These are phyloP conservation scores for Marasmius oreades DNA, from an alignment of 1,284 basidiomycete genomes.

Conservation along the genomic window DNA sequence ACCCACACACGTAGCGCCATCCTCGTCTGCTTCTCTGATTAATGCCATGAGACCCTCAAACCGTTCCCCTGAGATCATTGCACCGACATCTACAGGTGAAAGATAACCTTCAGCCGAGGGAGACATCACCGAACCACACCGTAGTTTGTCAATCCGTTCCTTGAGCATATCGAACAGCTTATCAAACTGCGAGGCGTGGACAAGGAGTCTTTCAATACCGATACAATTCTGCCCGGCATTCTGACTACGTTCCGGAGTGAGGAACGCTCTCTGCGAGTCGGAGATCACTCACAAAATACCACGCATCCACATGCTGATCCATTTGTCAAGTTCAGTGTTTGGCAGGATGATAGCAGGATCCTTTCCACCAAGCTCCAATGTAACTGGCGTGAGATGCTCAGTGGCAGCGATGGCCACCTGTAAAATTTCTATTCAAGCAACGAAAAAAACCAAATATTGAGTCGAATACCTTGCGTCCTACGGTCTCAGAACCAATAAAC, in stretches of 20 bases:
- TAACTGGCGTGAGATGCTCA: constrained; percentile 83
- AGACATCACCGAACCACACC: constrained; percentile 67
- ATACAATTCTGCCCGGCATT: constrained; percentile 96
- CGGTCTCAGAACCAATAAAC: constrained; percentile 91
- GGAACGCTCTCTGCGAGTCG: not conserved
- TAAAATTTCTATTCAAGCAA: constrained; percentile 7
- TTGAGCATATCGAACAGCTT: constrained; percentile 65
- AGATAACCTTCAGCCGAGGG: constrained; percentile 63
- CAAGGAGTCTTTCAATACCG: constrained; percentile 90
- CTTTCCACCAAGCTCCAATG: constrained; percentile 88
- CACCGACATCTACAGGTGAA: constrained; percentile 72
- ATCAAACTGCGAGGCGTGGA: constrained; percentile 74
- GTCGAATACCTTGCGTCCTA: constrained; percentile 75
- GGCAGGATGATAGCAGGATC: constrained; percentile 78
- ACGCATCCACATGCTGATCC: constrained; percentile 77
- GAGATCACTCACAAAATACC: constrained; percentile 72
- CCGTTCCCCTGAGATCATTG: constrained; percentile 73
- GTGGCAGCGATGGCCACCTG: constrained; percentile 79
- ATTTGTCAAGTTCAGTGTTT: constrained; percentile 66
- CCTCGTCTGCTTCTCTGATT: constrained; percentile 67
- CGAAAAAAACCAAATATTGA: not conserved
- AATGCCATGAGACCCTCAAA: constrained; percentile 73
- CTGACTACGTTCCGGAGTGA: constrained; percentile 50
- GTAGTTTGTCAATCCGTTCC: constrained; percentile 62
- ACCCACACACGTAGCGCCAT: constrained; percentile 67